Evolutionary conservation across 2,329 filamentous ascomycete genomes (phyloP), one percentile per base, ranked within the genome.

Genomic region (Hirsutella minnesotensis): DNA sequence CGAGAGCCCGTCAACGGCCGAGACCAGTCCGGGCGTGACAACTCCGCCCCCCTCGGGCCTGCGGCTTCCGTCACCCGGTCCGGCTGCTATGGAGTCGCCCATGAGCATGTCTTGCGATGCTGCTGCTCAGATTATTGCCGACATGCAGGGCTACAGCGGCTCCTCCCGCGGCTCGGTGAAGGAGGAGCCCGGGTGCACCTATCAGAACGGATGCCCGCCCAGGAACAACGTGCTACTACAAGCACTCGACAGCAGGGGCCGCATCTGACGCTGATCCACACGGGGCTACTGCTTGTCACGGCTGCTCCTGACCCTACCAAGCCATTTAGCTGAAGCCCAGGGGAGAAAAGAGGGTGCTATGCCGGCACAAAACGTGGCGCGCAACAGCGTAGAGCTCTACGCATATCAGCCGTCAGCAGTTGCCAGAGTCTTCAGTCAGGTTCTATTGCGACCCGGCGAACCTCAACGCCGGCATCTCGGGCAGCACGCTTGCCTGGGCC

Each of bases 101-200:
- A 50, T 55, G 37, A 55, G 58, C 38, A 61, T 62, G 60, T 59
- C 59, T 3, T 61, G 60, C 45, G 56, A 55, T 39, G 54, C 56
- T 4, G 60, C 60, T 0, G 60, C 60, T 2, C 53, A 56, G 7
- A 62, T 67, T 27, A 63, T 67, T 15, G 61, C 64, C 16, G 60
- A 63, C 20, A 63, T 66, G 47, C 59, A 65, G 18, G 61, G 62
- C 1, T 54, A 58, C 12, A 46, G 50, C 7, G 55, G 63, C 39
- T 46, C 50, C 9, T 54, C 63, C 39, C 40, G 55, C 8, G 47
- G 48, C 3, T 37, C 48, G 5, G 55, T 58, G 10, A 54, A 54
- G 18, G 50, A 48, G 3, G 45, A 51, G 9, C 47, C 66, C 3
- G 63, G 61, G 1, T 63, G 59, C 30, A 40, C 50, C 9, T 44